Percentiles rank a stretch among this genome's conserved stretches.
Evolutionary conservation across 1,284 basidiomycete species (phyloP).

Genomic region (Microstroma glucosiphilum): DNA sequence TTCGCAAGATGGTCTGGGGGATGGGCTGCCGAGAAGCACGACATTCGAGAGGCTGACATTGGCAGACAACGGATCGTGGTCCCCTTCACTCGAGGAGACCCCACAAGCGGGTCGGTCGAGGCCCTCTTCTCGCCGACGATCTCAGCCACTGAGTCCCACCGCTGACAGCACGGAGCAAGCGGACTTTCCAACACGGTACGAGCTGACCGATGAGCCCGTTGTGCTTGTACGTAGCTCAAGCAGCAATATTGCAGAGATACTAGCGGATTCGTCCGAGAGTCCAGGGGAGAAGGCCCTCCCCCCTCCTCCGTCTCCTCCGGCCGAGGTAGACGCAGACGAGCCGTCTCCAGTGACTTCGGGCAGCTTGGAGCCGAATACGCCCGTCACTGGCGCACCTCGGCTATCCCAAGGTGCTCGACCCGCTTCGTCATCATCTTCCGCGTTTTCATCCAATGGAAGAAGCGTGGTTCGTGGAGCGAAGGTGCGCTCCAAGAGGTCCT

Average conservation of each 20-base stretch:
- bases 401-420: slow-evolving; percentile 21
- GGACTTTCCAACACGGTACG: no score
- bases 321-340: no score
- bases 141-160: no score
- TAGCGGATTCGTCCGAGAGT: not conserved
- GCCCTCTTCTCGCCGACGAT: no score
- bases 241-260: no score
- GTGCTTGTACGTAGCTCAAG: no score
- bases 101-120: no score
- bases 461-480: not conserved
- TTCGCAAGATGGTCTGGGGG: not conserved
- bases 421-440: slow-evolving; percentile 24
- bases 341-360: no score
- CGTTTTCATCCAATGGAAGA: not conserved
- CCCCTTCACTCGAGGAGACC: no score
- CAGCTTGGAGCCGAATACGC: not conserved
- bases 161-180: no score
- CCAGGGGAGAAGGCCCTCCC: not conserved
- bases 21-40: not conserved
- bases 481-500: slow-evolving; percentile 2
- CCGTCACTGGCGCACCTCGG: not conserved
- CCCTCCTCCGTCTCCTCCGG: not conserved
- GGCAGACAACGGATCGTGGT: no score
- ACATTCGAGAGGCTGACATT: not conserved
- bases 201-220: no score